Evolutionary conservation across 257 asterid genomes (phyloP), one percentile per base, ranked within the genome.

Genomic region (Linaria vulgaris): DNA sequence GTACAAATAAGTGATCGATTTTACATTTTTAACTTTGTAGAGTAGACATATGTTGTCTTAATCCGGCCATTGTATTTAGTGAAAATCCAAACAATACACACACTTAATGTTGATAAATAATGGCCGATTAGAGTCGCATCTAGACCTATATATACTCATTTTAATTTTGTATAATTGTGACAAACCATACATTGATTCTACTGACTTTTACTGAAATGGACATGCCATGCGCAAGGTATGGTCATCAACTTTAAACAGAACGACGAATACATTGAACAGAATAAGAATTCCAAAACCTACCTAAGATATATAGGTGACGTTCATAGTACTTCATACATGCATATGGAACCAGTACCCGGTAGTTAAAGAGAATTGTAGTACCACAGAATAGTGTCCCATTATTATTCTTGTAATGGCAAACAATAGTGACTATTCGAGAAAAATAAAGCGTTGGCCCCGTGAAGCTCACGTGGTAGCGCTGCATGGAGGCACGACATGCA

Each of bases 381-480:
- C 37, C 37, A 30, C 37, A 30, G 37, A 30, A 30, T 6, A 30
- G 3, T 2, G 6, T 6, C 12, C 49, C 49, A 15, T 34, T 34
- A 34, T 4, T 44, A 44, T 44, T 44, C 49, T 44, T 44, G 16
- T 44, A 2, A n/a, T n/a, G n/a, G n/a, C n/a, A n/a, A n/a, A 3
- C 5, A 44, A 44, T 19, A 44, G 49, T n/a, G 49, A 44, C 49
- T 44, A 8, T 0, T 12, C 49, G 1, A 12, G 17, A 44, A n/a
- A 44, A 34, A 4, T 11, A 34, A 34, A 34, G 41, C 1, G 41
- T 8, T 34, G 41, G 41, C 41, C 41, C 9, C 10, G 41, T 34
- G 41, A 34, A 34, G 19, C 72, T 77, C 86, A 80, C 81, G 86
- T 69, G 83, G 73, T 63, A 59, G 61, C 66, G 49, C 16, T 71